Conservation (phyloP, 495 filamentous ascomycete species). For the Xylaria grammica region DNA sequence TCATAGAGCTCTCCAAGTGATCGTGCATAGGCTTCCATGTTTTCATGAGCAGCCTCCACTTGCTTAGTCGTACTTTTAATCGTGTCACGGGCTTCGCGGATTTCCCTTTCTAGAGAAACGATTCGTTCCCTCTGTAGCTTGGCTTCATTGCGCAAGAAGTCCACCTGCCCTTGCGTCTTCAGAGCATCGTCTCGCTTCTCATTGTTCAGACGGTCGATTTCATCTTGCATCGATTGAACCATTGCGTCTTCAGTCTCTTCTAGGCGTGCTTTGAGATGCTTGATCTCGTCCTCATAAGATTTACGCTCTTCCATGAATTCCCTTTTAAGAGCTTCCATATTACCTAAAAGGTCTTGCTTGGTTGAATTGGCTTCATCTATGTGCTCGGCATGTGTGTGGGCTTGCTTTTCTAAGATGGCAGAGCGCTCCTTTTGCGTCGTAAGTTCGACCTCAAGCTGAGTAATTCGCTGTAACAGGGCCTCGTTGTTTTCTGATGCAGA, state of each 20-base stretch:
- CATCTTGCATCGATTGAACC: slow-evolving; percentile 74
- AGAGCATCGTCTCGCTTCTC: slow-evolving; percentile 62
- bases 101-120: slow-evolving; percentile 57
- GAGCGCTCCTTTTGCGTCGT: slow-evolving; percentile 57
- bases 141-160: slow-evolving; percentile 62
- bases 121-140: slow-evolving; percentile 58
- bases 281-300: slow-evolving; percentile 78
- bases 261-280: slow-evolving; percentile 70
- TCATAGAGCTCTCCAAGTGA: slow-evolving; percentile 66
- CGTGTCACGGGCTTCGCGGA: slow-evolving; percentile 59
- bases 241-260: slow-evolving; percentile 92
- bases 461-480: slow-evolving; percentile 60
- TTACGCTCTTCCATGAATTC: slow-evolving; percentile 87
- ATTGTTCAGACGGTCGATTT: slow-evolving; percentile 66
- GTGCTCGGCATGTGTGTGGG: slow-evolving; percentile 58
- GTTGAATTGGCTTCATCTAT: slow-evolving; percentile 85
- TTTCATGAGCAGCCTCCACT: slow-evolving; percentile 53
- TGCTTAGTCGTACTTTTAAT: slow-evolving; percentile 55
- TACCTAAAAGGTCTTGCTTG: slow-evolving; percentile 92
- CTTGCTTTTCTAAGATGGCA: slow-evolving; percentile 64
- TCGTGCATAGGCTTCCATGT: slow-evolving; percentile 55
- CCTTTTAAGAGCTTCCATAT: slow-evolving; percentile 87
- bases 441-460: slow-evolving; percentile 84
- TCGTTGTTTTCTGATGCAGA: slow-evolving; percentile 42
- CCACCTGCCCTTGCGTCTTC: slow-evolving; percentile 60